Conservation (phyloP, 1,284 basidiomycete species). For the Austroboletus novae-zelandiae region DNA sequence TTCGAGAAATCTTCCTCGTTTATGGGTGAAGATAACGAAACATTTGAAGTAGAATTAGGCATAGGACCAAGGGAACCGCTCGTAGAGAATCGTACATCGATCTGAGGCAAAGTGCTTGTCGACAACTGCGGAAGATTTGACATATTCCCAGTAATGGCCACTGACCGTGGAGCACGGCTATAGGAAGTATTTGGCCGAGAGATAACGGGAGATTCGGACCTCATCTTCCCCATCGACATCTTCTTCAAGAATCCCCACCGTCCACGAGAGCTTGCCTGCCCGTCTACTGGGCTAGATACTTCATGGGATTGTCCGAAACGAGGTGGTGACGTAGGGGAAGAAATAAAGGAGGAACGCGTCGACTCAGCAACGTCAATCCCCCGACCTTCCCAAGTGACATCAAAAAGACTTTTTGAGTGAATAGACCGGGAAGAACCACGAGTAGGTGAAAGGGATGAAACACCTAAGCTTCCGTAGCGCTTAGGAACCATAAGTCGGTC, state of each 20-base stretch:
- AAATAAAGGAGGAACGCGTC: conserved; percentile 25
- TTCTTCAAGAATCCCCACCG: conserved; percentile 95
- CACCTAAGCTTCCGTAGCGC: conserved; percentile 69
- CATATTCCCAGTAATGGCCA: conserved; percentile 8
- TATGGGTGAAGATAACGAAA: conserved; percentile 30
- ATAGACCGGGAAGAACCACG: conserved; percentile 40
- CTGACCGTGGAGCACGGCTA: conserved; percentile 21
- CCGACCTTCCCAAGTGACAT: conserved; percentile 26
- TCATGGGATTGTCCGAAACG: conserved; percentile 13
- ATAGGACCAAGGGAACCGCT: conserved; percentile 55
- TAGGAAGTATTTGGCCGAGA: conserved; percentile 21
- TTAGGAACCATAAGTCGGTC: conserved; percentile 39
- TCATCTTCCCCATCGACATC: conserved; percentile 92
- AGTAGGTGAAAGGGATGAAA: conserved; percentile 37
- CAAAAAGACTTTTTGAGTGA: conserved; percentile 52
- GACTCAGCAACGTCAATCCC: conserved; percentile 16
- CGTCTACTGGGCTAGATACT: conserved; percentile 25
- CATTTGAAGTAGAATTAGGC: conserved; percentile 25
- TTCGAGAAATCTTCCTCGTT: conserved; percentile 20
- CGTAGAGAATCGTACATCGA: conserved; percentile 69
- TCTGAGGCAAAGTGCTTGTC: conserved; percentile 48
- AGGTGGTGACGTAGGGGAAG: conserved; percentile 32
- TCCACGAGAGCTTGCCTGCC: conserved; percentile 35
- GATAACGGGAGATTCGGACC: conserved; percentile 46
- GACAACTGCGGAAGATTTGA: conserved; percentile 29